phyloP scores from a whole-genome alignment of 1,284 basidiomycete species.

The Ganoderma boninense region DNA sequence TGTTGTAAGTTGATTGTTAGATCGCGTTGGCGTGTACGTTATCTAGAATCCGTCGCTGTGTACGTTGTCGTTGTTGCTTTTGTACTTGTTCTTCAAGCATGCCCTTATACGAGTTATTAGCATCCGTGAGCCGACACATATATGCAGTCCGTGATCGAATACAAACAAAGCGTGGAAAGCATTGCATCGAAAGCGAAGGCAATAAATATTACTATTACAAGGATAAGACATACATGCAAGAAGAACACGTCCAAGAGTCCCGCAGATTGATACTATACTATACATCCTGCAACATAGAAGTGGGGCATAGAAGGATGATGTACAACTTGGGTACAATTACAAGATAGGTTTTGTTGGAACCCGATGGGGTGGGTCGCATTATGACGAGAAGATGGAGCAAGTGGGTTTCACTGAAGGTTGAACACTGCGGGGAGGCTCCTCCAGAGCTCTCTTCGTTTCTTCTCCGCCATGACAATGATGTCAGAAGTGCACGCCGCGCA shows the following conservation, averaged over 20 bases:
- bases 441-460: constrained; percentile 44
- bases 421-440: constrained; percentile 43
- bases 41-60: neutral
- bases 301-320: neutral
- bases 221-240: neutral
- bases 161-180: neutral
- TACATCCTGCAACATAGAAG: neutral
- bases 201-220: constrained; percentile 1
- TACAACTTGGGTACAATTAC: neutral
- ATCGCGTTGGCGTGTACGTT: constrained; percentile 2
- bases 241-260: neutral
- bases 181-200: neutral
- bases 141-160: neutral
- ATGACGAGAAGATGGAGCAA: neutral
- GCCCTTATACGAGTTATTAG: neutral
- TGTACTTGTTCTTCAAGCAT: neutral
- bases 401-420: constrained; percentile 36
- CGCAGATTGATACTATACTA: neutral
- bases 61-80: constrained; percentile 3
- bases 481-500: constrained; percentile 40
- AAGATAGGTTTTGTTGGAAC: neutral
- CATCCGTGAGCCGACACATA: neutral
- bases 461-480: constrained; percentile 40
- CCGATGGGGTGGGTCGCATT: neutral
- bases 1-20: constrained; percentile 5